Conservation (phyloP, 495 filamentous ascomycete species). For the Neurospora sp. region DNA sequence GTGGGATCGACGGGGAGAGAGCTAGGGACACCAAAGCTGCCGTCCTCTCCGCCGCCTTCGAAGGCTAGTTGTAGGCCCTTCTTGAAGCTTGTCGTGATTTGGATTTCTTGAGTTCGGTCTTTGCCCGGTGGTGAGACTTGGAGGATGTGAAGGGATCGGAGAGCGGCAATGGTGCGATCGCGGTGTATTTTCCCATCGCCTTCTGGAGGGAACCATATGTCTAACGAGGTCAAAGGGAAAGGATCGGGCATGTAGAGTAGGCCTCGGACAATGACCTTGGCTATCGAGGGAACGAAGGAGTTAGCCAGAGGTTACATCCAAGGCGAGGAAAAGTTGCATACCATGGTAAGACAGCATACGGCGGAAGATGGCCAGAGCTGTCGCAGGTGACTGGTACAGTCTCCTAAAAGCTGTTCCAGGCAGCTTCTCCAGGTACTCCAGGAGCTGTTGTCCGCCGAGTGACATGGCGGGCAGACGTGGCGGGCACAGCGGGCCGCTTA, state of each 20-base stretch:
- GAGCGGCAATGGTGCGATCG: conserved; percentile 69
- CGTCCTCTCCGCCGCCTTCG: conserved; percentile 73
- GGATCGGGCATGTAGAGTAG: conserved; percentile 79
- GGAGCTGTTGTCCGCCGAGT: conserved; percentile 33
- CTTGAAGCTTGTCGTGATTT: conserved; percentile 65
- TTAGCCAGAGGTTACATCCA: conserved; percentile 4
- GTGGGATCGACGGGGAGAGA: conserved; percentile 44
- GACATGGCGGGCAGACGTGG: conserved; percentile 15
- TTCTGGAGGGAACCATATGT: conserved; percentile 60
- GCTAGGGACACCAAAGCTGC: conserved; percentile 82
- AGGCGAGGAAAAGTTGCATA: conserved; percentile 26
- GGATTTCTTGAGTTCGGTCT: conserved; percentile 53
- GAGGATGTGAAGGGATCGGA: conserved; percentile 76
- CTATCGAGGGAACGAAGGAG: conserved; percentile 33
- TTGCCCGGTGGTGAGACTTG: conserved; percentile 44
- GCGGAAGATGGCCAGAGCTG: conserved; percentile 88
- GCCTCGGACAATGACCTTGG: conserved; percentile 91
- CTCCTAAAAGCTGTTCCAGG: conserved; percentile 78
- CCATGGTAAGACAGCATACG: conserved; percentile 91
- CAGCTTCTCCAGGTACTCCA: conserved; percentile 85
- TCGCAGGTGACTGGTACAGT: conserved; percentile 92
- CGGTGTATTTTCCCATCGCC: conserved; percentile 63
- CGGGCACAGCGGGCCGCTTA: not conserved
- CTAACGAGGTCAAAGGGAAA: conserved; percentile 63
- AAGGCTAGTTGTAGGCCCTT: conserved; percentile 71